Conservation (phyloP, 306 rosid species). For the Corylus americana region DNA sequence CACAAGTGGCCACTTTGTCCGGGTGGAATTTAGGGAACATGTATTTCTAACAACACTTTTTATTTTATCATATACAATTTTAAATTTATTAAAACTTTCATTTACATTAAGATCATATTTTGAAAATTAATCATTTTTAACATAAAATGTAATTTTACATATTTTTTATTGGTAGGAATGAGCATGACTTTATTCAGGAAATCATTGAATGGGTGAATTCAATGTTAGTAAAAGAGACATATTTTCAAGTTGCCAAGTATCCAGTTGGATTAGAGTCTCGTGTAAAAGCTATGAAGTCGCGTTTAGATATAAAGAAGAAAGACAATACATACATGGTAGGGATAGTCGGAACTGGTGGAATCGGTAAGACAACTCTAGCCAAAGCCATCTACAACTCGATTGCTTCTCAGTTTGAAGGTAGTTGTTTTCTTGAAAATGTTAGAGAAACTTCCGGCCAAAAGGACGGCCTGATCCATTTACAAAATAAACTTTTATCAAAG, state of each 20-base stretch:
- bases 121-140: no score
- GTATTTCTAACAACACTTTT: background rate
- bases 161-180: background rate
- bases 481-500: background rate
- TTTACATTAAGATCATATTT: no score
- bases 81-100: no score
- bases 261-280: constrained; percentile 31
- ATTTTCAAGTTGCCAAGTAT: background rate
- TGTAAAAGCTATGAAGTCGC: background rate
- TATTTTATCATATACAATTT: no score
- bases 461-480: background rate
- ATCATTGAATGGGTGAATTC: no score
- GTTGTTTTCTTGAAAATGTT: background rate
- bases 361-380: constrained; percentile 43
- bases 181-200: no score
- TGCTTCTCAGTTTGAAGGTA: background rate
- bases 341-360: constrained; percentile 36
- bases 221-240: background rate
- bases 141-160: no score
- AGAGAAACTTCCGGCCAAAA: background rate
- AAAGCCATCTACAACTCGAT: constrained; percentile 19
- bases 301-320: background rate
- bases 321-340: constrained; percentile 29
- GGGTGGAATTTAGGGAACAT: background rate
- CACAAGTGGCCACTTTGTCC: background rate